Conservation (phyloP, 2,329 filamentous ascomycete genomes). For the Aspergillus vadensis region DNA sequence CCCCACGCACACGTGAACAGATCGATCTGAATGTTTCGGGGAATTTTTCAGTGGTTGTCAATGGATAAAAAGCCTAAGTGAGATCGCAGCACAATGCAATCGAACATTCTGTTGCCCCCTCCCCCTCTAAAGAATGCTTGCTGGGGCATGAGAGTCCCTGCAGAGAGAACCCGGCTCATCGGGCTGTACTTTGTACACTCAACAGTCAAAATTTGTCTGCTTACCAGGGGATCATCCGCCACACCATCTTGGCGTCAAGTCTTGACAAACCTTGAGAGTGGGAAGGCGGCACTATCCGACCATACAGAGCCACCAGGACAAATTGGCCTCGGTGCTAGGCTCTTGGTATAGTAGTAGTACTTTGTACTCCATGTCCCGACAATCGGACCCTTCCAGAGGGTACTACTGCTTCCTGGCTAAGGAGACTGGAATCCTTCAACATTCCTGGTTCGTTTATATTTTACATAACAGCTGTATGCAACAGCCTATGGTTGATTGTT, state of each 20-base stretch:
- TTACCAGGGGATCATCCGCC: conserved; percentile 7
- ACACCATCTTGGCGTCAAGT: conserved; percentile 6
- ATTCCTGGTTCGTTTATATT: neutral
- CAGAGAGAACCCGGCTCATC: neutral
- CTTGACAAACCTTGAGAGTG: neutral
- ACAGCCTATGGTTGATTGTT: neutral
- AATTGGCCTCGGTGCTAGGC: neutral
- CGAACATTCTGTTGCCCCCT: conserved; percentile 7
- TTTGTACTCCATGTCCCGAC: neutral
- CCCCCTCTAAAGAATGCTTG: neutral
- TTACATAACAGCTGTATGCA: too few relatives aligned
- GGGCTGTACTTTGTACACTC: neutral
- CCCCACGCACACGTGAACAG: neutral
- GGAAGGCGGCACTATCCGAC: conserved; percentile 6
- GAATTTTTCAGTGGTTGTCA: conserved; percentile 1
- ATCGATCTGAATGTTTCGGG: neutral
- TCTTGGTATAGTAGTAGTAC: neutral
- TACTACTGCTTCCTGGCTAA: neutral
- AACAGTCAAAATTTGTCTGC: neutral
- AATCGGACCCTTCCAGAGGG: neutral
- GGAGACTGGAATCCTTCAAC: neutral
- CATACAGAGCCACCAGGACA: neutral
- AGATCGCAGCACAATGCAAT: conserved; percentile 6
- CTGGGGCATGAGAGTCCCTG: neutral
- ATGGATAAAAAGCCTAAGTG: neutral